Conservation (phyloP, 2,329 filamentous ascomycete species). For the Microdochium bolleyi region DNA sequence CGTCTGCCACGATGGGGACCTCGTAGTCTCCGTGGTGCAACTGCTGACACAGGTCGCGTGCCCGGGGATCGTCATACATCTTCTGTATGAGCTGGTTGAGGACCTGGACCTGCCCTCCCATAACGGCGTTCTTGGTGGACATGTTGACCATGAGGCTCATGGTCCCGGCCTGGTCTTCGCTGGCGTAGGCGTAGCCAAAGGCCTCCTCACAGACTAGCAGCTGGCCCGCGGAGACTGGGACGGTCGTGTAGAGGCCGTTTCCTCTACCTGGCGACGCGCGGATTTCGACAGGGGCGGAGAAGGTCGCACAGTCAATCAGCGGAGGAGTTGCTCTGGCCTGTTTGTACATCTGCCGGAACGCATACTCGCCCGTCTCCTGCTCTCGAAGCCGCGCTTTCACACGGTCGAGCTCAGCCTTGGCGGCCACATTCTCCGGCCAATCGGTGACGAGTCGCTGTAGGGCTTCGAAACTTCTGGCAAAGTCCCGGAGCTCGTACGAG, state of each 20-base stretch:
- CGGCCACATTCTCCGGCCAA: conserved; percentile 24
- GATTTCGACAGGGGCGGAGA: conserved; percentile 29
- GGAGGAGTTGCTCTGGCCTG: conserved; percentile 28
- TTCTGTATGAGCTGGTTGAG: conserved; percentile 34
- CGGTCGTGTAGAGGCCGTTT: conserved; percentile 41
- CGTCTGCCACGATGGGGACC: conserved; percentile 10
- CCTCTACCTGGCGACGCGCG: conserved; percentile 30
- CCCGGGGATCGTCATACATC: conserved; percentile 29
- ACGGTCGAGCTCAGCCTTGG: conserved; percentile 18
- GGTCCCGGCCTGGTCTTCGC: conserved; percentile 9
- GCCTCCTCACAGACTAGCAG: conserved; percentile 50
- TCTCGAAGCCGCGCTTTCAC: conserved; percentile 25
- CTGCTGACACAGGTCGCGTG: conserved; percentile 21
- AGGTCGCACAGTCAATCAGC: conserved; percentile 39
- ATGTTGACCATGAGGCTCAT: conserved; percentile 27
- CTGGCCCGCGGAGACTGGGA: conserved; percentile 37
- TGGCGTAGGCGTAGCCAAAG: conserved; percentile 30
- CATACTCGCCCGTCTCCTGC: conserved; percentile 27
- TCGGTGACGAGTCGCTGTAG: conserved; percentile 20
- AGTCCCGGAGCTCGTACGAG: conserved; percentile 32
- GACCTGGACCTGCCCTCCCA: conserved; percentile 32
- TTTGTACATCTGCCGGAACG: conserved; percentile 25
- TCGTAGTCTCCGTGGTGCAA: conserved; percentile 32
- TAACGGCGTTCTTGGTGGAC: conserved; percentile 16
- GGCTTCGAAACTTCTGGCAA: conserved; percentile 22